Percentiles rank a stretch among this genome's conserved stretches.
Conservation (phyloP, 495 filamentous ascomycete species). For the Trichoderma virens region DNA sequence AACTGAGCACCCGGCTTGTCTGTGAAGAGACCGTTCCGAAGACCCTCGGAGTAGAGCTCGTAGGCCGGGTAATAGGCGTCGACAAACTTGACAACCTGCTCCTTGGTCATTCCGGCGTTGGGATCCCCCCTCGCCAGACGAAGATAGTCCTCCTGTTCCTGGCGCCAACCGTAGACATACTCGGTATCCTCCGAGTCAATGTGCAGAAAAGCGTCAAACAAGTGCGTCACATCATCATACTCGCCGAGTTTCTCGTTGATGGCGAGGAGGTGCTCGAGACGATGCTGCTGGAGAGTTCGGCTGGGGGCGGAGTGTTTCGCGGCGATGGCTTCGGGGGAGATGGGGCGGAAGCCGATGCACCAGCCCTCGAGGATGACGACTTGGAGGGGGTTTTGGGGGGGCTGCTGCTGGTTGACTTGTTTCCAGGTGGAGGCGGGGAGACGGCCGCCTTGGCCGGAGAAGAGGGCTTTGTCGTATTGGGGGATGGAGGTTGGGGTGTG, state of each 20-base stretch:
- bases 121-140: constrained; percentile 40
- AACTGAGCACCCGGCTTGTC: constrained; percentile 52
- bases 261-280: constrained; percentile 58
- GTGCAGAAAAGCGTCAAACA: constrained; percentile 75
- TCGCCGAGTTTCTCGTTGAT: constrained; percentile 60
- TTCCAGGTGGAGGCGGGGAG: constrained; percentile 52
- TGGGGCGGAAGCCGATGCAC: constrained; percentile 77
- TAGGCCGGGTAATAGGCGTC: constrained; percentile 55
- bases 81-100: constrained; percentile 44
- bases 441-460: constrained; percentile 72
- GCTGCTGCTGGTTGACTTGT: constrained; percentile 41
- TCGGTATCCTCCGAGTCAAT: constrained; percentile 71
- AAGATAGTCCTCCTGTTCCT: constrained; percentile 70
- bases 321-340: constrained; percentile 47
- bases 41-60: constrained; percentile 62
- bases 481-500: constrained; percentile 56
- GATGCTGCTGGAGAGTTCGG: constrained; percentile 46
- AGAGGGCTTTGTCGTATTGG: constrained; percentile 75
- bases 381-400: constrained; percentile 37
- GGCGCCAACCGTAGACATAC: constrained; percentile 84
- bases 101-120: constrained; percentile 62
- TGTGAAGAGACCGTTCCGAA: constrained; percentile 57
- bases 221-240: constrained; percentile 70
- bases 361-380: constrained; percentile 87
- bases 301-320: constrained; percentile 47